Conservation (phyloP, 169 alveolate genomes). For the Sarcocystis neurona region DNA sequence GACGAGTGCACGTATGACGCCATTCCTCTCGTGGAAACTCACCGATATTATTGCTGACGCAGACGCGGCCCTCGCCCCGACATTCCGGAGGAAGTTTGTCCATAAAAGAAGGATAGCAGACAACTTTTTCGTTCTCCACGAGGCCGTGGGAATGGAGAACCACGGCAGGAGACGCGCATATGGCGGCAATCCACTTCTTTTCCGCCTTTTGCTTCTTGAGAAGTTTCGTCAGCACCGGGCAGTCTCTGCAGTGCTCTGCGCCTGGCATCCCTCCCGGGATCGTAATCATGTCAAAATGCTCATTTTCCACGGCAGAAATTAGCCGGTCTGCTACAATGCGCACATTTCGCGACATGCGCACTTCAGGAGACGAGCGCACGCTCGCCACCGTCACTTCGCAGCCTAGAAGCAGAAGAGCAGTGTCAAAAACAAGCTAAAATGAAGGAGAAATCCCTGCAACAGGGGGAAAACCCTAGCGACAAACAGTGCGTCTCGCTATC, state of each 20-base stretch:
- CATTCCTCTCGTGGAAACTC: neutral
- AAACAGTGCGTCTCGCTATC: too few species aligned
- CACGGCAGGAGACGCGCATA: conserved; percentile 82
- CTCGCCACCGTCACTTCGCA: conserved; percentile 38
- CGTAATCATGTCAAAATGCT: conserved; percentile 30
- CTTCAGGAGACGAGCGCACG: neutral
- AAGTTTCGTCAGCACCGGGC: conserved; percentile 64
- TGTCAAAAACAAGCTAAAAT: too few species aligned
- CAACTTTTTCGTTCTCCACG: conserved; percentile 74
- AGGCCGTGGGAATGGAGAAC: conserved; percentile 76
- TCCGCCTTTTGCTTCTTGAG: conserved; percentile 71
- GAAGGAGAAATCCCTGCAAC: too few species aligned
- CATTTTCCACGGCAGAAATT: neutral
- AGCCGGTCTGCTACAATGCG: conserved; percentile 17
- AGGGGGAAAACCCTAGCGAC: too few species aligned
- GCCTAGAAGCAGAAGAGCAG: neutral
- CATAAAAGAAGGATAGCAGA: conserved; percentile 74
- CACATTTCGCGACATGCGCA: conserved; percentile 31
- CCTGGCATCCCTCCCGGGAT: conserved; percentile 57
- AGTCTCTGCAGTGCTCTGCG: conserved; percentile 66
- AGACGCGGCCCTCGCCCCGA: conserved; percentile 40
- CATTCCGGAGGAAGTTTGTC: neutral
- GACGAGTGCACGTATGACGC: neutral
- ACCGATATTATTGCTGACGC: conserved; percentile 37
- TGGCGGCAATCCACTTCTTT: conserved; percentile 74